Conservation (phyloP, 108 stramenopile species). For the Cyclostephanos tholiformis region DNA sequence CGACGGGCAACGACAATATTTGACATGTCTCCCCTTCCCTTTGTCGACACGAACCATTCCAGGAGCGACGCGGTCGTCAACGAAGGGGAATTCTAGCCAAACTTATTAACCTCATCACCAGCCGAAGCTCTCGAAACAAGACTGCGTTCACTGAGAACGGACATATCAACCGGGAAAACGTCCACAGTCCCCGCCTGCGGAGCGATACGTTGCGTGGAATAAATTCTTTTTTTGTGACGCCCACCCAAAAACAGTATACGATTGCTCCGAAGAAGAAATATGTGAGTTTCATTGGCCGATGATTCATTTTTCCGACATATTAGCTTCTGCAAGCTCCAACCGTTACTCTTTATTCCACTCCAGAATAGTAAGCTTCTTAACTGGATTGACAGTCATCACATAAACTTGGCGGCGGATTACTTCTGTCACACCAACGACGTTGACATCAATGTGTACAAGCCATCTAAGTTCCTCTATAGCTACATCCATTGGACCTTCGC, state of each 20-base stretch:
- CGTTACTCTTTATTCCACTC: neutral
- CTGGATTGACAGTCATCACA: conserved; percentile 11
- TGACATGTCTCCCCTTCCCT: neutral
- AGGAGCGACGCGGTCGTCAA: neutral
- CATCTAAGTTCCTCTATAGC: conserved; percentile 21
- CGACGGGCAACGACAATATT: neutral
- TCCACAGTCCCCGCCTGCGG: neutral
- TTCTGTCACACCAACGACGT: conserved; percentile 5
- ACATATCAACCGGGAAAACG: neutral
- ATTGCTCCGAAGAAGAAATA: conserved; percentile 11
- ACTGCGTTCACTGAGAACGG: neutral
- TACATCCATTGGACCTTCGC: conserved; percentile 54
- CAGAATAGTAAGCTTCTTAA: neutral
- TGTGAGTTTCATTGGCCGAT: neutral
- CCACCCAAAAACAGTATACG: conserved; percentile 1
- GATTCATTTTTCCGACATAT: neutral
- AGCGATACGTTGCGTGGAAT: conserved; percentile 8
- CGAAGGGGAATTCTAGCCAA: neutral
- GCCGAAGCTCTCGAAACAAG: neutral
- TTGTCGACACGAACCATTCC: neutral
- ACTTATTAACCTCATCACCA: neutral
- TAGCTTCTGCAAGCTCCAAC: neutral
- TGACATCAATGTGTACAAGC: conserved; percentile 33
- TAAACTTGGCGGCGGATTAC: neutral
- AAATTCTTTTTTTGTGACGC: neutral